These are phyloP conservation scores for Skeletonema potamos DNA, from an alignment of 108 stramenopile genomes.

Conservation along the genomic window DNA sequence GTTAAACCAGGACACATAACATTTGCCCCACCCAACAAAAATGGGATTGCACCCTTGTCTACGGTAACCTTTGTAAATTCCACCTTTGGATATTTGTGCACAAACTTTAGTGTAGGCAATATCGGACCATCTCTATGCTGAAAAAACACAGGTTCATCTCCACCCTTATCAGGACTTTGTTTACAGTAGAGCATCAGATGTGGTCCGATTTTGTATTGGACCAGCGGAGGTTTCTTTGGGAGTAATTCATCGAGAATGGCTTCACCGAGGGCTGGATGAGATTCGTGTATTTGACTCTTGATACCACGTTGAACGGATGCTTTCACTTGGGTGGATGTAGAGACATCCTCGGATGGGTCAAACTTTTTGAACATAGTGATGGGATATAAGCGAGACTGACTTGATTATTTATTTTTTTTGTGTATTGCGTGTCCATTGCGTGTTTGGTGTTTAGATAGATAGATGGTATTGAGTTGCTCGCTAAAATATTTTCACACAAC, in stretches of 20 bases:
- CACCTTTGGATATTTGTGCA: constrained; percentile 81
- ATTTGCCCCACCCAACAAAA: constrained; percentile 94
- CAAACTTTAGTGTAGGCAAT: constrained; percentile 85
- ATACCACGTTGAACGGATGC: constrained; percentile 82
- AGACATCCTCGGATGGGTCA: constrained; percentile 72
- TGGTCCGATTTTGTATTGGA: constrained; percentile 84
- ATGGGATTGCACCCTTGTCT: constrained; percentile 95
- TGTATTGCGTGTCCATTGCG: too few species aligned
- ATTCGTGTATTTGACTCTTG: constrained; percentile 60
- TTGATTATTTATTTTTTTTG: too few species aligned
- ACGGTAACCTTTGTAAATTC: constrained; percentile 72
- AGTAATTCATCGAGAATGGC: constrained; percentile 83
- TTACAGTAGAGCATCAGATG: constrained; percentile 84
- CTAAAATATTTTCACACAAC: too few species aligned
- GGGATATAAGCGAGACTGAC: too few species aligned
- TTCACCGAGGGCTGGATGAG: constrained; percentile 79
- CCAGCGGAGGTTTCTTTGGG: constrained; percentile 88
- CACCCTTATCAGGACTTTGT: constrained; percentile 35
- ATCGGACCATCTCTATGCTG: constrained; percentile 94
- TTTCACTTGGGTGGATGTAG: constrained; percentile 88
- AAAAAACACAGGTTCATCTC: constrained; percentile 86
- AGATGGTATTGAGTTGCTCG: too few species aligned
- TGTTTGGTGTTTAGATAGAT: too few species aligned
- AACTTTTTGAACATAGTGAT: constrained; percentile 80
- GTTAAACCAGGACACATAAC: constrained; percentile 98